A percentile compares a stretch with the other conserved stretches of the same genome.
Evolutionary conservation across 2,329 filamentous ascomycete genomes (phyloP).

Genomic region (Pleomassaria siparia): DNA sequence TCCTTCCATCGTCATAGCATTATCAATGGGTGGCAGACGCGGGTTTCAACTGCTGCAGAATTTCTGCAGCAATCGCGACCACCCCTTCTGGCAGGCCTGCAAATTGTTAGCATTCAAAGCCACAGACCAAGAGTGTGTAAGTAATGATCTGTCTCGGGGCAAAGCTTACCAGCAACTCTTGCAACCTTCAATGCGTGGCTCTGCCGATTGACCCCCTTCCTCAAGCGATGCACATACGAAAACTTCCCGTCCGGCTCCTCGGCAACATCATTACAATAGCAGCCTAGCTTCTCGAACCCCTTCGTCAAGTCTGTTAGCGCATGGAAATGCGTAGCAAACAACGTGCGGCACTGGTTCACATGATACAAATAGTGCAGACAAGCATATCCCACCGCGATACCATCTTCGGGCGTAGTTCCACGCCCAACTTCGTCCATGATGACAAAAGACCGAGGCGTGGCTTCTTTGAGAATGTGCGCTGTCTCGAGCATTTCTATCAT

Average conservation of each 20-base stretch:
- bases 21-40: not conserved
- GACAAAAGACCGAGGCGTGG: constrained; percentile 79
- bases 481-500: constrained; percentile 99
- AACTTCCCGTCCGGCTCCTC: constrained; percentile 68
- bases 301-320: constrained; percentile 73
- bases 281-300: constrained; percentile 61
- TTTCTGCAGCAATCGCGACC: constrained; percentile 65
- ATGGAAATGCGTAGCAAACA: constrained; percentile 98
- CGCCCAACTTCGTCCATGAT: constrained; percentile 99
- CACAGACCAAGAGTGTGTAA: not conserved
- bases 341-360: constrained; percentile 73
- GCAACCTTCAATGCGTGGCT: constrained; percentile 98
- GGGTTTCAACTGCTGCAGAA: constrained; percentile 49
- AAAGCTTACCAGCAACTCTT: constrained; percentile 64
- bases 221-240: constrained; percentile 81
- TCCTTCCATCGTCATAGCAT: no score
- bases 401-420: constrained; percentile 91
- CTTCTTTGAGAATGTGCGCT: constrained; percentile 81
- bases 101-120: constrained; percentile 8
- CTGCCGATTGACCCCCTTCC: constrained; percentile 77
- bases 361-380: constrained; percentile 81
- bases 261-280: constrained; percentile 86
- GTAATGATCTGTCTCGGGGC: not conserved
- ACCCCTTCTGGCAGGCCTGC: constrained; percentile 69
- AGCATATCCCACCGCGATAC: constrained; percentile 85